A percentile compares a stretch with the other conserved stretches of the same genome.
Evolutionary conservation across 2,329 filamentous ascomycete genomes (phyloP).

Genomic region (Pseudogymnoascus sp.): DNA sequence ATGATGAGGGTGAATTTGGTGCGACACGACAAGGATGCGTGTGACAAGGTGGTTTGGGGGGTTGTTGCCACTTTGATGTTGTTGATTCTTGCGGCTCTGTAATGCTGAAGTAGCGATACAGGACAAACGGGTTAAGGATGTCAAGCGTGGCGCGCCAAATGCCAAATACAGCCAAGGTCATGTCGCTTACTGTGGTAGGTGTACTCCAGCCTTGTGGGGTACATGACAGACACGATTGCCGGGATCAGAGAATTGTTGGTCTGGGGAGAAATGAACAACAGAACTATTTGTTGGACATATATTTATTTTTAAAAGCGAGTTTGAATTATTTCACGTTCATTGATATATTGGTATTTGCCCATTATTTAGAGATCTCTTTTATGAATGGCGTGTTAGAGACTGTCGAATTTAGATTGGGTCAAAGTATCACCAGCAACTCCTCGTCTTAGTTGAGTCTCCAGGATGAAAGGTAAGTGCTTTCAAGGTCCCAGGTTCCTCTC

Average conservation of each 20-base stretch:
- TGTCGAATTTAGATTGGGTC: neutral
- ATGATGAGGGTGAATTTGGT: neutral
- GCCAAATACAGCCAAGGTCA: conserved; percentile 3
- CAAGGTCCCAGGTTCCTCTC: conserved; percentile 13
- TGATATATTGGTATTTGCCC: neutral
- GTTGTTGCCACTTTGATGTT: neutral
- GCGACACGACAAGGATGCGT: conserved; percentile 9
- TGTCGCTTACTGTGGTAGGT: conserved; percentile 6
- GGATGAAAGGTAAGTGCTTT: conserved; percentile 11
- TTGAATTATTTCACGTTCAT: neutral
- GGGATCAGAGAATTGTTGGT: neutral
- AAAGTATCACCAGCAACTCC: conserved; percentile 11
- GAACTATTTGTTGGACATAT: neutral
- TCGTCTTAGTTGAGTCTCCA: conserved; percentile 2
- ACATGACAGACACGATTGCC: conserved; percentile 6
- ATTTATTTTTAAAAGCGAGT: neutral
- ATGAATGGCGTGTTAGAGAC: neutral
- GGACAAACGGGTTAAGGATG: conserved; percentile 5
- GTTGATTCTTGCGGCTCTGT: conserved; percentile 9
- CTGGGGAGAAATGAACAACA: neutral
- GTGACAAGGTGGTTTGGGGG: neutral
- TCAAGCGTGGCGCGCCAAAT: conserved; percentile 8
- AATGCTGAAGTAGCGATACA: conserved; percentile 8
- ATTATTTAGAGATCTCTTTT: neutral
- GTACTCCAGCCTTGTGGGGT: conserved; percentile 7